Base-by-base conservation (phyloP, 768 basidiomycete genomes). In the Tylopilus felleus region DNA sequence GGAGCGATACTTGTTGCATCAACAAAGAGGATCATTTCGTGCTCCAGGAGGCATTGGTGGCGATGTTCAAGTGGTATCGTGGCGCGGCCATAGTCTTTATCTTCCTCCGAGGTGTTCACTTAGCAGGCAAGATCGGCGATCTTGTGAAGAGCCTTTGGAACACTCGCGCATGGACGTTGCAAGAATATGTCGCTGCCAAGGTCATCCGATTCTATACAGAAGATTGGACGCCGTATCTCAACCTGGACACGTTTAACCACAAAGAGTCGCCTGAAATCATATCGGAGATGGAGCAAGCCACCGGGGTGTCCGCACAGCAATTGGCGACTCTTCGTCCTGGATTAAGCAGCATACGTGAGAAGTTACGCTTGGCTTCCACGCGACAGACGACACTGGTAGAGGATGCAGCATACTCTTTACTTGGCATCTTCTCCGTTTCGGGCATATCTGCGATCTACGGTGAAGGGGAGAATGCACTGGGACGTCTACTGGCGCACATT, bases 31-130 rank as follows among this genome's bases (percentile, higher is more conserved):
- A n/a, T n/a, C n/a, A n/a, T n/a, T n/a, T n/a, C n/a, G n/a, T n/a
- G n/a, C 45, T 47, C 9, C 55, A 56, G 17, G 45, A 56, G 5
- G 38, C 55, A 3, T 17, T 56, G 3, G 44, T 52, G 0, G 44
- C 17, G 17, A 55, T 52, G 54, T 55, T 55, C 31, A 40, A 21
- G 9, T 55, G 55, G 55, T 56, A 56, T 16, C 23, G 19, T 4
- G 45, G 45, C 12, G 46, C 51, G 0, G 31, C 51, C 38, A 8
- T 56, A 51, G 46, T 19, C 13, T 19, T 56, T 8, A 25, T 56
- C 13, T 49, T 44, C 10, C 56, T 57, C 29, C 42, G 42, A 2
- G 56, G 47, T n/a, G 56, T 56, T 5, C 40, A 9, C 8, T 45
- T 40, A 13, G 22, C 27, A 13, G 22, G 27, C 3, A n/a, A 44